These are phyloP conservation scores for Platanus orientalis DNA, from an alignment of 164 flowering plant species.

Conservation along the genomic window DNA sequence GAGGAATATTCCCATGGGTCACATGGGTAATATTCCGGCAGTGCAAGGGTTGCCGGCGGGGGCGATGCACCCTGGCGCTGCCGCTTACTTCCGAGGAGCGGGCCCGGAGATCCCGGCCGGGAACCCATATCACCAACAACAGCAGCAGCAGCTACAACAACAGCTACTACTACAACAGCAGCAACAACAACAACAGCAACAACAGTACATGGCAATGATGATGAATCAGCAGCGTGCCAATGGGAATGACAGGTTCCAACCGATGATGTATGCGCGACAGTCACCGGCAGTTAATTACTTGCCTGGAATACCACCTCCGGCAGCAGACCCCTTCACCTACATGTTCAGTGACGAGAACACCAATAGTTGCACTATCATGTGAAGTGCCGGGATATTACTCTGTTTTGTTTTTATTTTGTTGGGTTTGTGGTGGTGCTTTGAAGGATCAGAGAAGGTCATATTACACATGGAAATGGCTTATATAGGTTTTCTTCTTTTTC, in stretches of 20 bases:
- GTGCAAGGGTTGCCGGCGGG: constrained; percentile 73
- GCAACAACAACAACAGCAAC: constrained; percentile 30
- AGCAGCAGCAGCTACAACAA: too few relatives aligned
- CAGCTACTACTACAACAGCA: too few relatives aligned
- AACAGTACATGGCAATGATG: constrained; percentile 36
- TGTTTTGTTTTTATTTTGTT: constrained; percentile 2
- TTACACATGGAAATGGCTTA: constrained; percentile 2
- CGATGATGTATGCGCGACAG: constrained; percentile 84
- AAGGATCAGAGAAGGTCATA: background rate
- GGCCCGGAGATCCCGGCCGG: constrained; percentile 52
- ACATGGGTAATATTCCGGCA: constrained; percentile 51
- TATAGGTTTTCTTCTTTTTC: background rate
- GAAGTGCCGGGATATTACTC: constrained; percentile 16
- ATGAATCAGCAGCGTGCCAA: constrained; percentile 75
- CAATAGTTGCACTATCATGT: constrained; percentile 83
- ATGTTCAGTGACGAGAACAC: constrained; percentile 88
- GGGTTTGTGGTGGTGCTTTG: background rate
- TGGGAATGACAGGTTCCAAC: constrained; percentile 73
- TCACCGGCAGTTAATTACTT: constrained; percentile 71
- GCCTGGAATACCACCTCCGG: constrained; percentile 31
- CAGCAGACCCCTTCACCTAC: constrained; percentile 39
- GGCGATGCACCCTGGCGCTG: constrained; percentile 34
- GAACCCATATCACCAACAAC: constrained; percentile 54
- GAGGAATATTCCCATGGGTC: constrained; percentile 43
- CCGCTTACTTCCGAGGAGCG: constrained; percentile 48